Percentiles rank a stretch among this genome's conserved stretches.
Evolutionary conservation across 139 green algal genomes (phyloP).

Genomic region (Diplosphaera chodatii): DNA sequence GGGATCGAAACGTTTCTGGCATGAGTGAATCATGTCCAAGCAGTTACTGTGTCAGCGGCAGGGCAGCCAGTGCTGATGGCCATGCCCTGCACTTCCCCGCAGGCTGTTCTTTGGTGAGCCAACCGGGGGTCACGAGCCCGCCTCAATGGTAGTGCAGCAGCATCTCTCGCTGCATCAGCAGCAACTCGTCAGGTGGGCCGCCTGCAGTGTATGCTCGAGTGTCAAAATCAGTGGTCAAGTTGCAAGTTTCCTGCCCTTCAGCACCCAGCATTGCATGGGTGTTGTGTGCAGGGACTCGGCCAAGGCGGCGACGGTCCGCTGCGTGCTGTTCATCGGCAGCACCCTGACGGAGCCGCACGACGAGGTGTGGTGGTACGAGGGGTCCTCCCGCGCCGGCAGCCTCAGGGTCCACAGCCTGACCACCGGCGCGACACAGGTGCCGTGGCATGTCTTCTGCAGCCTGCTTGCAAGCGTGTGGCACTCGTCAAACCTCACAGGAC

Average conservation of each 20-base stretch:
- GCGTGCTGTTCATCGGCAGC: background rate
- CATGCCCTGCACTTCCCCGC: background rate
- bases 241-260: no score
- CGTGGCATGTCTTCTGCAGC: no score
- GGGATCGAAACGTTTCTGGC: no score
- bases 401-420: constrained; percentile 5
- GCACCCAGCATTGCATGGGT: background rate
- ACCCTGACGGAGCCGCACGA: background rate
- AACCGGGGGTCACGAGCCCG: background rate
- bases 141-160: constrained; percentile 4
- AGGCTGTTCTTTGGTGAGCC: background rate
- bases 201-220: background rate
- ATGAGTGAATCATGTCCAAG: no score
- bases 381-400: background rate
- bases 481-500: no score
- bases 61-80: no score
- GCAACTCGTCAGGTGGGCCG: background rate
- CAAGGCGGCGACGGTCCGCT: background rate
- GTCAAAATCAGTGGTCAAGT: no score
- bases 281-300: background rate
- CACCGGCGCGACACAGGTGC: background rate
- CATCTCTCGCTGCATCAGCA: background rate
- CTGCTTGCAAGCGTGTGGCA: no score
- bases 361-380: constrained; percentile 20
- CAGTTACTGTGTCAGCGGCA: no score